phyloP scores from a whole-genome alignment of 805 yeast genomes.

The Yarrowia divulgata region DNA sequence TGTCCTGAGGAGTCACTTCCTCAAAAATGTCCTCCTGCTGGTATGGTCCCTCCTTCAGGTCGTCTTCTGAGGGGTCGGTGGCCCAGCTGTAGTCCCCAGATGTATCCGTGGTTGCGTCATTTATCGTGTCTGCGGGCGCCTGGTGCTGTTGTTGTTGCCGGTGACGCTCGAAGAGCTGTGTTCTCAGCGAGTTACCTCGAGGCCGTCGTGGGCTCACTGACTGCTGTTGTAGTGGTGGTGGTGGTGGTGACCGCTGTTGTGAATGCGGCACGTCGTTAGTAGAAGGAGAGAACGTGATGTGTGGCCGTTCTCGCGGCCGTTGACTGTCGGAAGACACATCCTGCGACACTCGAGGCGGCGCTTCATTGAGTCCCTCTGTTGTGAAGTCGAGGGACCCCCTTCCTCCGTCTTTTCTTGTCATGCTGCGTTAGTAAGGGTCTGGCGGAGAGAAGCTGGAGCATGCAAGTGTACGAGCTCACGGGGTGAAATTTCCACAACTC shows the following conservation, averaged over 20 bases:
- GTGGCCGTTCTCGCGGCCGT: slow-evolving; percentile 9
- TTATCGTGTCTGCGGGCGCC: not conserved
- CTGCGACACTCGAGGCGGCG: slow-evolving; percentile 28
- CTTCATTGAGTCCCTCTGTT: slow-evolving; percentile 28
- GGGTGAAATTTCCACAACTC: not conserved
- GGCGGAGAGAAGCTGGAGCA: not conserved
- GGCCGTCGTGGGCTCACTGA: slow-evolving; percentile 27
- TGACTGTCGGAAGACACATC: slow-evolving; percentile 3
- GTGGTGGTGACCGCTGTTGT: slow-evolving; percentile 19
- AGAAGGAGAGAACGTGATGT: slow-evolving; percentile 31
- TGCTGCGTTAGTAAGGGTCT: slow-evolving; percentile 19
- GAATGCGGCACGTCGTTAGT: slow-evolving; percentile 38
- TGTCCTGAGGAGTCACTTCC: slow-evolving; percentile 27
- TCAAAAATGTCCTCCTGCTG: slow-evolving; percentile 19
- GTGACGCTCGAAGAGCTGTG: slow-evolving; percentile 38
- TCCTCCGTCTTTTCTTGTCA: slow-evolving; percentile 38
- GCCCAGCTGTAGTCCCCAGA: slow-evolving; percentile 32
- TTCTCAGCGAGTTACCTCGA: slow-evolving; percentile 36
- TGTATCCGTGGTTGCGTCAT: slow-evolving; percentile 8
- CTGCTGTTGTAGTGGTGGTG: slow-evolving; percentile 1
- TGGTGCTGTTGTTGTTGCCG: slow-evolving; percentile 31
- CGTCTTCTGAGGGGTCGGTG: slow-evolving; percentile 20
- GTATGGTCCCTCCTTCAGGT: slow-evolving; percentile 28
- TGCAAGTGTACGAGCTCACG: not conserved
- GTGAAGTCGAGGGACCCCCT: slow-evolving; percentile 38